Evolutionary conservation across 768 basidiomycete genomes (phyloP).

Genomic region (Grammothele lineata): DNA sequence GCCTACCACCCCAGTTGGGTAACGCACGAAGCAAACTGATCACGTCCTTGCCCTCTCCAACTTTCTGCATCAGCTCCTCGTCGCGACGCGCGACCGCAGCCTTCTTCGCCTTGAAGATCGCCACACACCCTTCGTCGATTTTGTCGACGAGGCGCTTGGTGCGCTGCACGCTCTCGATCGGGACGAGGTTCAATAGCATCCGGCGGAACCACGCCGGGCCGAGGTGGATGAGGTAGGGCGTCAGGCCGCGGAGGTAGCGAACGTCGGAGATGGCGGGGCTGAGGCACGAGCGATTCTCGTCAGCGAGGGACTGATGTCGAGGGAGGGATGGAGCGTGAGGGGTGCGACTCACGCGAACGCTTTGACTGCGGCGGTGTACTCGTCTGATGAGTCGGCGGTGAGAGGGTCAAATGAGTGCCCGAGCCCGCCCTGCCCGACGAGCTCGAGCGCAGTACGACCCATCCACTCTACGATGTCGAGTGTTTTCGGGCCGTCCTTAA

Average conservation of each 20-base stretch:
- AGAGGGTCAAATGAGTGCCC: slow-evolving; percentile 35
- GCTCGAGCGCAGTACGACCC: slow-evolving; percentile 23
- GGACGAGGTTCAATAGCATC: slow-evolving; percentile 37
- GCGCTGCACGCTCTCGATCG: slow-evolving; percentile 34
- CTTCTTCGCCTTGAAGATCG: slow-evolving; percentile 37
- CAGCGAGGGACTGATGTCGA: background rate
- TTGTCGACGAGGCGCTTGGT: slow-evolving; percentile 42
- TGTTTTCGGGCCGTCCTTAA: slow-evolving; percentile 10
- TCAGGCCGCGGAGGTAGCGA: background rate
- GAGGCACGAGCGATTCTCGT: background rate
- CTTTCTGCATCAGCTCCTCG: slow-evolving; percentile 22
- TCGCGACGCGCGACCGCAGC: slow-evolving; percentile 22
- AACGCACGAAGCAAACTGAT: slow-evolving; percentile 43
- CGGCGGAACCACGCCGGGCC: slow-evolving; percentile 40
- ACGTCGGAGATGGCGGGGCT: background rate
- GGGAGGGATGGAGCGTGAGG: slow-evolving; percentile 32
- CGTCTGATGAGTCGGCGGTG: slow-evolving; percentile 22
- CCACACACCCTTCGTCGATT: slow-evolving; percentile 37
- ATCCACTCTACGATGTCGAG: slow-evolving; percentile 24
- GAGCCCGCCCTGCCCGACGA: slow-evolving; percentile 45
- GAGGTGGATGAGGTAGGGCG: slow-evolving; percentile 36
- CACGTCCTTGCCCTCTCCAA: slow-evolving; percentile 41
- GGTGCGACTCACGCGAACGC: slow-evolving; percentile 26
- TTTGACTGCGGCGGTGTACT: slow-evolving; percentile 8
- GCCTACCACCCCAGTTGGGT: too few relatives aligned